Evolutionary conservation across 2,329 filamentous ascomycete species (phyloP).

Genomic region (Cryphonectria carpinicola): DNA sequence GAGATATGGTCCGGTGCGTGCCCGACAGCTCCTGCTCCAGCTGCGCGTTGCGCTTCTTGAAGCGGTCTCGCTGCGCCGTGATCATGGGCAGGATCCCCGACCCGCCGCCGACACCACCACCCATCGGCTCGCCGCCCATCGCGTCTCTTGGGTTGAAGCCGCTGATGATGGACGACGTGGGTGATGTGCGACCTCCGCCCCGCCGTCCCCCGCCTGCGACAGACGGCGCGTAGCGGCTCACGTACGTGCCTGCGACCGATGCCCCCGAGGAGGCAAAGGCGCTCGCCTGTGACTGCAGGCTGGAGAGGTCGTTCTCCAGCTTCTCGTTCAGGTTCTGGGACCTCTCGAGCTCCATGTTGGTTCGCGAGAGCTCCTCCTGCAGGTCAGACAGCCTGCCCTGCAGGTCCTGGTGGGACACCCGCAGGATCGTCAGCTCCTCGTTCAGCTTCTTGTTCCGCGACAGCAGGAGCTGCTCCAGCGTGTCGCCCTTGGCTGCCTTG

Average conservation of each 20-base stretch:
- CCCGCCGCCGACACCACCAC: conserved; percentile 55
- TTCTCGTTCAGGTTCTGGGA: conserved; percentile 84
- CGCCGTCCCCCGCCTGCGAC: conserved; percentile 60
- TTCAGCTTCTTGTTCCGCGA: conserved; percentile 95
- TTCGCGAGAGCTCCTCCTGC: conserved; percentile 80
- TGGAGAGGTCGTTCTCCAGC: conserved; percentile 88
- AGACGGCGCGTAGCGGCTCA: conserved; percentile 74
- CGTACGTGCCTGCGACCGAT: conserved; percentile 90
- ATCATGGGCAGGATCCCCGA: conserved; percentile 97
- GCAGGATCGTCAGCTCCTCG: conserved; percentile 88
- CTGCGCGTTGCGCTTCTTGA: conserved; percentile 93
- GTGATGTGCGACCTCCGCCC: conserved; percentile 70
- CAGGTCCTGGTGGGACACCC: conserved; percentile 92
- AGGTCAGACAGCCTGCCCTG: conserved; percentile 78
- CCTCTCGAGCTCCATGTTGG: conserved; percentile 84
- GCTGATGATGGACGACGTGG: conserved; percentile 97
- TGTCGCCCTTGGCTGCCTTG: conserved; percentile 71
- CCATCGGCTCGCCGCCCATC: conserved; percentile 60
- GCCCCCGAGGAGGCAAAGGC: conserved; percentile 86
- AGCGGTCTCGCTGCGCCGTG: conserved; percentile 94
- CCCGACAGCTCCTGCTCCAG: conserved; percentile 90
- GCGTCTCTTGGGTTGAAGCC: conserved; percentile 77
- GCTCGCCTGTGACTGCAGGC: conserved; percentile 84
- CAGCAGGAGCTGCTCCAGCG: conserved; percentile 86
- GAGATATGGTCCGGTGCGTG: conserved; percentile 78